Evolutionary conservation across 2,329 filamentous ascomycete genomes (phyloP).

Genomic region (Phaeoacremonium minimum): DNA sequence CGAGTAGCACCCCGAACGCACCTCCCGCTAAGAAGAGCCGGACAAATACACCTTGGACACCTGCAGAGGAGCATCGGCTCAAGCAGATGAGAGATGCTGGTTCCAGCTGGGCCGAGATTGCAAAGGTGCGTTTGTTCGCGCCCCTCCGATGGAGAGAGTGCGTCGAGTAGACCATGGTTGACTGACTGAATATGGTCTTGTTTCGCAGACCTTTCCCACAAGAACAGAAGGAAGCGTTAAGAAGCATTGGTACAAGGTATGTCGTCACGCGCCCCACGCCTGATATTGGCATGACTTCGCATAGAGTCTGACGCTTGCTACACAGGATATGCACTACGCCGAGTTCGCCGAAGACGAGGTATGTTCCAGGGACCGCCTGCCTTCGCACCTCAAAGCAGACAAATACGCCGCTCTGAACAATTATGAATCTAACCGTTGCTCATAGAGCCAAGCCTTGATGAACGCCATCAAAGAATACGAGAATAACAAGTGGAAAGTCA

Average conservation of each 20-base stretch:
- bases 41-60: slow-evolving; percentile 98
- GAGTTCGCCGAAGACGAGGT: slow-evolving; percentile 98
- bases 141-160: neutral
- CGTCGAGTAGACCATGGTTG: neutral
- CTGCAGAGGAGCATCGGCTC: slow-evolving; percentile 84
- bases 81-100: slow-evolving; percentile 93
- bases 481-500: slow-evolving; percentile 97
- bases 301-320: slow-evolving; percentile 14
- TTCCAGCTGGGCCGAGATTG: slow-evolving; percentile 96
- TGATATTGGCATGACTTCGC: slow-evolving; percentile 7
- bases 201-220: slow-evolving; percentile 73
- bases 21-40: slow-evolving; percentile 82
- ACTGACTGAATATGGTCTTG: slow-evolving; percentile 12
- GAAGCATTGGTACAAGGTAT: slow-evolving; percentile 98
- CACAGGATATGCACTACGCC: slow-evolving; percentile 96
- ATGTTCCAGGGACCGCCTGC: no score
- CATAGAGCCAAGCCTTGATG: slow-evolving; percentile 71
- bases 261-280: slow-evolving; percentile 9
- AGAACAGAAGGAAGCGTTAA: slow-evolving; percentile 97
- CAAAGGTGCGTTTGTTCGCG: slow-evolving; percentile 62
- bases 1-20: slow-evolving; percentile 28
- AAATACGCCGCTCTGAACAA: no score
- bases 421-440: no score
- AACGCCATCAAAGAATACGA: slow-evolving; percentile 99
- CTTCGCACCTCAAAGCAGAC: no score